Conservation (phyloP, 2,329 filamentous ascomycete genomes). For the Aspergillus caelatus region DNA sequence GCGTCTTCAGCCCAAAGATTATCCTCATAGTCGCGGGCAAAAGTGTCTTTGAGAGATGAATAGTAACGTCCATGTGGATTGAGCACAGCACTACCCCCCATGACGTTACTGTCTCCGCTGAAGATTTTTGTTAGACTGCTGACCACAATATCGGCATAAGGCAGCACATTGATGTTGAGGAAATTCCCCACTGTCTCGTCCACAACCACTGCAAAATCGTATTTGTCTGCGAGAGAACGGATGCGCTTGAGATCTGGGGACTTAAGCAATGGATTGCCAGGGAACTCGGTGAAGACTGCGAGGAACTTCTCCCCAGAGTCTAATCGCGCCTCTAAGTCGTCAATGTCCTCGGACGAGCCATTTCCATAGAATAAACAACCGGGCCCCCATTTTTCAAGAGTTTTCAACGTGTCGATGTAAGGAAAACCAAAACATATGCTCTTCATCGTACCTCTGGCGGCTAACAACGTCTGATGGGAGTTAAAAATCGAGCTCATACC, state of each 20-base stretch:
- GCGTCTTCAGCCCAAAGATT: slow-evolving; percentile 93
- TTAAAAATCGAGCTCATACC: slow-evolving; percentile 98
- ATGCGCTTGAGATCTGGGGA: slow-evolving; percentile 86
- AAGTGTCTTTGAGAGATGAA: slow-evolving; percentile 64
- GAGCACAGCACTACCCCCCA: slow-evolving; percentile 77
- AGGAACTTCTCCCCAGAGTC: slow-evolving; percentile 74
- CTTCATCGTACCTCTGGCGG: slow-evolving; percentile 64
- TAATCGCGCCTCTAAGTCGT: slow-evolving; percentile 77
- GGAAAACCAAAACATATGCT: slow-evolving; percentile 96
- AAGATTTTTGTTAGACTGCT: slow-evolving; percentile 97
- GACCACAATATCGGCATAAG: slow-evolving; percentile 86
- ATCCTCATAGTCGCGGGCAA: slow-evolving; percentile 73
- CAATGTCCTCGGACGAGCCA: slow-evolving; percentile 74
- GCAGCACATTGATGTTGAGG: slow-evolving; percentile 90
- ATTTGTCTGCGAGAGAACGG: slow-evolving; percentile 74
- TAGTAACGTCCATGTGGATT: slow-evolving; percentile 74
- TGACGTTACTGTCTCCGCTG: slow-evolving; percentile 96
- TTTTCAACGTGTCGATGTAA: slow-evolving; percentile 95
- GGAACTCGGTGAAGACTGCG: slow-evolving; percentile 91
- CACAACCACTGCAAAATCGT: slow-evolving; percentile 86
- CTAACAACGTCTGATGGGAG: slow-evolving; percentile 73
- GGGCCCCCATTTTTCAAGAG: slow-evolving; percentile 90
- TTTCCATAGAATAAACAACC: slow-evolving; percentile 87
- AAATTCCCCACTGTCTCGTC: slow-evolving; percentile 98
- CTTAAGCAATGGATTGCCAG: slow-evolving; percentile 84